phyloP scores from a whole-genome alignment of 164 flowering plant species.

The Berberis thunbergii region DNA sequence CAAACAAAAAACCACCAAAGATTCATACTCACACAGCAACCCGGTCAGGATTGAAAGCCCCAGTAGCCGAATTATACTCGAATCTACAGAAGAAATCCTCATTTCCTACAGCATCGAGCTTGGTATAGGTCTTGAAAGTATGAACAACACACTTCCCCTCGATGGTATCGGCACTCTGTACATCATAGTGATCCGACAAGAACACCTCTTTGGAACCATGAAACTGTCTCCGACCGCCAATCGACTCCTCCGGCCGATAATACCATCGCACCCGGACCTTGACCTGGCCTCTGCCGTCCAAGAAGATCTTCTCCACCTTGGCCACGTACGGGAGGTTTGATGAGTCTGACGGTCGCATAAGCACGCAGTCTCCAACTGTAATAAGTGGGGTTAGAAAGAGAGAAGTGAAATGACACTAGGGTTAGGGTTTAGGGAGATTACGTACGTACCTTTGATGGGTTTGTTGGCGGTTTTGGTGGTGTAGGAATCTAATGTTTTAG shows the following conservation, averaged over 20 bases:
- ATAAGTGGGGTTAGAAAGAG: not conserved
- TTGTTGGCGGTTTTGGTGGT: constrained; percentile 25
- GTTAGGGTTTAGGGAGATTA: not conserved
- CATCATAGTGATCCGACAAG: constrained; percentile 59
- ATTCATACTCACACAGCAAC: constrained; percentile 56
- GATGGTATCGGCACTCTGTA: constrained; percentile 67
- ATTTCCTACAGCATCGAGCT: constrained; percentile 65
- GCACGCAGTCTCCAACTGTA: constrained; percentile 62
- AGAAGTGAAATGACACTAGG: not conserved
- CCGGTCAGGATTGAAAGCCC: constrained; percentile 69
- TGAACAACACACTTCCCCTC: constrained; percentile 72
- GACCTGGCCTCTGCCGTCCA: constrained; percentile 48
- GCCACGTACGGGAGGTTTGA: constrained; percentile 69
- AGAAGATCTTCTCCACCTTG: constrained; percentile 52
- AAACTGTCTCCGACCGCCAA: constrained; percentile 65
- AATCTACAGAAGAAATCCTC: constrained; percentile 70
- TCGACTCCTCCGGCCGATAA: constrained; percentile 65
- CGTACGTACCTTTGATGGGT: constrained; percentile 18
- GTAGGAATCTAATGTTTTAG: constrained; percentile 14
- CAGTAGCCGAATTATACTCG: constrained; percentile 69
- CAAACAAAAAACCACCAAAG: not conserved
- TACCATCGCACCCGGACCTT: constrained; percentile 68
- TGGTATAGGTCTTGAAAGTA: constrained; percentile 64
- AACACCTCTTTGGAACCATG: constrained; percentile 70
- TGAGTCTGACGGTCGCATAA: constrained; percentile 64